Conservation (phyloP, 768 basidiomycete species). For the Boletus tylopilopsis region DNA sequence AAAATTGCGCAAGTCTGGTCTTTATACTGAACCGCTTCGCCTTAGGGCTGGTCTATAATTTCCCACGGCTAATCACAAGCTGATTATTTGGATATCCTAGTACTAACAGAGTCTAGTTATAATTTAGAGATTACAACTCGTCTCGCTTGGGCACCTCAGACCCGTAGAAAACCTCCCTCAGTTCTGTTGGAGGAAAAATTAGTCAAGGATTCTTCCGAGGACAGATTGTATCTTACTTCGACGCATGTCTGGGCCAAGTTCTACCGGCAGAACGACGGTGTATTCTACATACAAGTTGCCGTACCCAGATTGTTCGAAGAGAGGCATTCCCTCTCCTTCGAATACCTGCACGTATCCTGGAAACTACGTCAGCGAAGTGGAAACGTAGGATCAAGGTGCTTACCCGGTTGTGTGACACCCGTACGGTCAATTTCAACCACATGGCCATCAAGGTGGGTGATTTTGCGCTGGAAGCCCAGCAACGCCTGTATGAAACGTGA, state of each 20-base stretch:
- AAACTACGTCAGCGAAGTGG: neutral
- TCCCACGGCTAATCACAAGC: conserved; percentile 16
- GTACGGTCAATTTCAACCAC: conserved; percentile 62
- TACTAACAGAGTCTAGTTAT: conserved; percentile 4
- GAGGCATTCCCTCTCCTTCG: conserved; percentile 87
- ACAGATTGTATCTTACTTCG: conserved; percentile 56
- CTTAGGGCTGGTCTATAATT: conserved; percentile 32
- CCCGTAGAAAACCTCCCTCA: conserved; percentile 50
- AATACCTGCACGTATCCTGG: conserved; percentile 85
- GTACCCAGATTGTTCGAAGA: conserved; percentile 50
- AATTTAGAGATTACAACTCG: conserved; percentile 33
- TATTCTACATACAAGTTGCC: conserved; percentile 94
- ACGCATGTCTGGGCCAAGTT: conserved; percentile 62
- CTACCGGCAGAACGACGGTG: conserved; percentile 81
- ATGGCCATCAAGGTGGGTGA: conserved; percentile 91
- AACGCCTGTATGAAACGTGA: conserved; percentile 59
- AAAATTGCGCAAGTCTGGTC: neutral
- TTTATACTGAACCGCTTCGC: conserved; percentile 10
- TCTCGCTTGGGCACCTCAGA: conserved; percentile 33
- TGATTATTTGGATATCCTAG: conserved; percentile 4
- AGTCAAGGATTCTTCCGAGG: neutral
- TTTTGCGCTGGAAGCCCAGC: conserved; percentile 91
- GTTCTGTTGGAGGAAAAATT: conserved; percentile 38
- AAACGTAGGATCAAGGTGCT: conserved; percentile 7
- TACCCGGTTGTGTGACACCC: conserved; percentile 91